Conservation (phyloP, 1,139 yeast genomes). For the Saccharomycopsis hybrid region DNA sequence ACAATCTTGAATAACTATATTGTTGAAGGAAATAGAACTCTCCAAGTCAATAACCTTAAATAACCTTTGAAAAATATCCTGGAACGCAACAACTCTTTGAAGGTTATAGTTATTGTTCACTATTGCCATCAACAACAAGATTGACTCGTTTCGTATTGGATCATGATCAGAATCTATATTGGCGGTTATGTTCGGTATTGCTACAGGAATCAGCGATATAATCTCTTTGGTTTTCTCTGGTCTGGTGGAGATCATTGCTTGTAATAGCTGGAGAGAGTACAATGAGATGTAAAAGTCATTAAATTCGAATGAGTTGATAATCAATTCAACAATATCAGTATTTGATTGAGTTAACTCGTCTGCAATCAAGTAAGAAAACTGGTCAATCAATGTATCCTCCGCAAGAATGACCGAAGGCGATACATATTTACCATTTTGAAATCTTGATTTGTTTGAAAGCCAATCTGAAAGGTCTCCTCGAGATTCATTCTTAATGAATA, state of each 20-base stretch:
- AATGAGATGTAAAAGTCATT: constrained; percentile 61
- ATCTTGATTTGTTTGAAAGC: constrained; percentile 70
- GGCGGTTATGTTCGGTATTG: constrained; percentile 68
- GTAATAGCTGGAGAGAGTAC: constrained; percentile 78
- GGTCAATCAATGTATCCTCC: constrained; percentile 49
- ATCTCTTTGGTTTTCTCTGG: constrained; percentile 69
- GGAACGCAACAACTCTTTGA: constrained; percentile 91
- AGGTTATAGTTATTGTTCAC: constrained; percentile 80
- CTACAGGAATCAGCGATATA: constrained; percentile 67
- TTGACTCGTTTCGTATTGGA: constrained; percentile 86
- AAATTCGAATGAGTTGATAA: constrained; percentile 52
- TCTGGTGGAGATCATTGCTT: constrained; percentile 76
- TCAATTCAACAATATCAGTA: constrained; percentile 47
- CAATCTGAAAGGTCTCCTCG: constrained; percentile 43
- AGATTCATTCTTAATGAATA: constrained; percentile 57
- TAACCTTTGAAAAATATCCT: constrained; percentile 78
- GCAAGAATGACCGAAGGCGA: constrained; percentile 66
- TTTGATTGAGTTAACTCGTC: constrained; percentile 79
- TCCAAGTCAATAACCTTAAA: constrained; percentile 76
- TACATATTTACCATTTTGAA: constrained; percentile 77
- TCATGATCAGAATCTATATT: constrained; percentile 70
- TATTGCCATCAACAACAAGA: constrained; percentile 73
- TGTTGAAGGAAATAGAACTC: constrained; percentile 78
- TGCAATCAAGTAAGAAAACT: constrained; percentile 89
- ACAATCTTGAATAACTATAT: constrained; percentile 88